These are phyloP conservation scores for Colletotrichum scovillei DNA, from an alignment of 2,329 filamentous ascomycete genomes.

Conservation along the genomic window DNA sequence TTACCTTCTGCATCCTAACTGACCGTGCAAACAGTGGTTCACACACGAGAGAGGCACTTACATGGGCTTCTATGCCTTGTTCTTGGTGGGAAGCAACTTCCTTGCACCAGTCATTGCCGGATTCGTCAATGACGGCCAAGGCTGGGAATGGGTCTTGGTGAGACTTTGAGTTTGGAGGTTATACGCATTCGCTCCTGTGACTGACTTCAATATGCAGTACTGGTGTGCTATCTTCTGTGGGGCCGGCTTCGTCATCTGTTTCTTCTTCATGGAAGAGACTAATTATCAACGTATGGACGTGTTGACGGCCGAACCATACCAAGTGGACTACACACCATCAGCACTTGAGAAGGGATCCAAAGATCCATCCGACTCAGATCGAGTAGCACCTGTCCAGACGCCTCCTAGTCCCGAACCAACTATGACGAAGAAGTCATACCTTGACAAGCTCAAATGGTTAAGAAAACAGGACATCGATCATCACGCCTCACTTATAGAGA, in stretches of 20 bases:
- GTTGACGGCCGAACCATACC: not conserved
- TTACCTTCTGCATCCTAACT: not conserved
- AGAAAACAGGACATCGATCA: not conserved
- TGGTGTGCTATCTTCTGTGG: slow-evolving; percentile 53
- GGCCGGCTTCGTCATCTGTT: slow-evolving; percentile 50
- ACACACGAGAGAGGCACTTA: slow-evolving; percentile 57
- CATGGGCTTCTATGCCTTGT: slow-evolving; percentile 54
- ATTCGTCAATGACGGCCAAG: slow-evolving; percentile 55
- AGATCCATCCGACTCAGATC: not conserved
- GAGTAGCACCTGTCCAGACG: not conserved
- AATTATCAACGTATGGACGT: slow-evolving; percentile 55
- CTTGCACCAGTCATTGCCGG: slow-evolving; percentile 57
- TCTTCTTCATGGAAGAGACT: slow-evolving; percentile 71
- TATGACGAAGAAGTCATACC: not conserved
- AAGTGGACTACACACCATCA: not conserved
- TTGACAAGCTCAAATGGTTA: not conserved
- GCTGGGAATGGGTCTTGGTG: slow-evolving; percentile 54
- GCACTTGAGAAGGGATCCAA: not conserved
- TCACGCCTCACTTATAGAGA: not conserved
- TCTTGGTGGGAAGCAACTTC: slow-evolving; percentile 53
- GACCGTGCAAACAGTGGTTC: slow-evolving; percentile 41
- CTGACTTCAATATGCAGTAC: slow-evolving; percentile 39
- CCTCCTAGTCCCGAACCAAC: not conserved
- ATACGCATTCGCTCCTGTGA: not conserved
- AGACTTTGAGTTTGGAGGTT: not conserved